These are phyloP conservation scores for Carex parvula DNA, from an alignment of 176 grass and related monocot genomes.

Conservation along the genomic window DNA sequence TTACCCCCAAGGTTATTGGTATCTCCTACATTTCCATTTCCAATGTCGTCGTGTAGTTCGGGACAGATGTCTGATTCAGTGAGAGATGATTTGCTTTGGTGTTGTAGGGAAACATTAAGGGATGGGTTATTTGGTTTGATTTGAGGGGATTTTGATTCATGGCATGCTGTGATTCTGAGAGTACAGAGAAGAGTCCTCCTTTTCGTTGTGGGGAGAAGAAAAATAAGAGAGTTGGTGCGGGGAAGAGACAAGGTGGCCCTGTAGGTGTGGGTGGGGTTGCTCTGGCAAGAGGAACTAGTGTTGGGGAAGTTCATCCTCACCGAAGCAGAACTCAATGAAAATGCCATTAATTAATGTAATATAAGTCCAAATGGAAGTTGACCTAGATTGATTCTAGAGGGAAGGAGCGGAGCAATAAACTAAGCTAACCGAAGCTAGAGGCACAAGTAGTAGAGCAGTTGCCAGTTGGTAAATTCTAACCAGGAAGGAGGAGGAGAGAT, in stretches of 20 bases:
- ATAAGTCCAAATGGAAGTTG: too few species aligned
- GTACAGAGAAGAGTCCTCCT: background rate
- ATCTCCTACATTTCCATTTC: background rate
- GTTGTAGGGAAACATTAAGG: background rate
- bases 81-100: background rate
- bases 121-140: background rate
- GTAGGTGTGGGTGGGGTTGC: background rate
- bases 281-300: too few species aligned
- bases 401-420: too few species aligned
- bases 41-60: background rate
- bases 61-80: background rate
- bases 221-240: background rate
- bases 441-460: too few species aligned
- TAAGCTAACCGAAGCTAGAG: too few species aligned
- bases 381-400: too few species aligned
- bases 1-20: background rate
- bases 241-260: background rate
- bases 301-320: too few species aligned
- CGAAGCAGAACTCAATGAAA: background rate
- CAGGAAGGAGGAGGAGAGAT: background rate
- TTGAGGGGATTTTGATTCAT: background rate
- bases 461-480: too few species aligned
- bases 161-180: background rate
- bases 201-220: background rate
- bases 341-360: background rate